Conservation (phyloP, 2,329 filamentous ascomycete genomes). For the Penicillium sp. region DNA sequence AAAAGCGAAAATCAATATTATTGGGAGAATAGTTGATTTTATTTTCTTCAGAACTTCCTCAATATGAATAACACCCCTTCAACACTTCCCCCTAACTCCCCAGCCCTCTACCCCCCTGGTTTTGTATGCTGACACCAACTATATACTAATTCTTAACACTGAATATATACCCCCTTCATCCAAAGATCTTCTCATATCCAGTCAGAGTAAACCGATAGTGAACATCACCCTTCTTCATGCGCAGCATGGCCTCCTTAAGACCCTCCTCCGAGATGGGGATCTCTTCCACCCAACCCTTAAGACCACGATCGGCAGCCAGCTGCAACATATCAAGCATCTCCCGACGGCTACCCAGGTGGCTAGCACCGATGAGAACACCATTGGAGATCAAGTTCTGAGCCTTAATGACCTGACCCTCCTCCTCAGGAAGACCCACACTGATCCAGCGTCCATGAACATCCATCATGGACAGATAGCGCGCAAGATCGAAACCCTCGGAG, state of each 20-base stretch:
- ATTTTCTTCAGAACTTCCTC: neutral
- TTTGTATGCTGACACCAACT: neutral
- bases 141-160: neutral
- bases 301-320: conserved; percentile 66
- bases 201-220: conserved; percentile 70
- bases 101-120: neutral
- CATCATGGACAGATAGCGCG: conserved; percentile 70
- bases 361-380: conserved; percentile 68
- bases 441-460: conserved; percentile 81
- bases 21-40: neutral
- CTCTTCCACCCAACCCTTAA: conserved; percentile 67
- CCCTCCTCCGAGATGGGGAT: conserved; percentile 70
- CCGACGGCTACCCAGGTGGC: conserved; percentile 66
- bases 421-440: conserved; percentile 75
- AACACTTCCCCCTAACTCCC: neutral
- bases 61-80: neutral
- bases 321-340: conserved; percentile 72
- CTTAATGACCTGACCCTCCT: conserved; percentile 67
- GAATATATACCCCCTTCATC: neutral
- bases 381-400: conserved; percentile 74
- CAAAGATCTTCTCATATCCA: conserved; percentile 40
- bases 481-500: conserved; percentile 64
- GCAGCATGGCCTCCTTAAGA: conserved; percentile 66
- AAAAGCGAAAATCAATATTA: neutral
- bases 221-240: conserved; percentile 69